Evolutionary conservation across 1,284 basidiomycete genomes (phyloP), one percentile per base, ranked within the genome.

Genomic region (Trichosporon faecale): DNA sequence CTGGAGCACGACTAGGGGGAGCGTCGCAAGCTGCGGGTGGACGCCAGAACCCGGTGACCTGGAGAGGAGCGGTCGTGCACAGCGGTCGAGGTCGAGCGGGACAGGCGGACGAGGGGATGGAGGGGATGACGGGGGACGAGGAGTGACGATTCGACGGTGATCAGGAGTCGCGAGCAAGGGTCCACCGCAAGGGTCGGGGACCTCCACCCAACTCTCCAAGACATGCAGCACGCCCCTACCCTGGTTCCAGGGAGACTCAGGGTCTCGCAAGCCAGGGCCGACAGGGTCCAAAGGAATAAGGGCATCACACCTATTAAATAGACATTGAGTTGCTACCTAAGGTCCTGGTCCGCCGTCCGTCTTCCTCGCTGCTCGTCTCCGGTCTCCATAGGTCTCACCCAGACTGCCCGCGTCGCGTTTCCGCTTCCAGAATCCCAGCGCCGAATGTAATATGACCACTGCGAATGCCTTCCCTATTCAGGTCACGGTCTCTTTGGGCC

Each of bases 261-360:
- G 57, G 57, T 8, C 2, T 18, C 27, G 7, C 29, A 18, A 2
- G 14, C 4, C 57, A 61, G 57, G 57, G 57, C 57, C 27, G 29
- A 18, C 57, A 61, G 57, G 57, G 57, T 31, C 27, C 27, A 29
- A 16, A 61, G 57, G 57, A 9, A 61, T 61, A 61, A 61, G 57
- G 57, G 57, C 57, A 61, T 61, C 57, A 61, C 57, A 61, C 57
- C 33, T 61, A 61, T 61, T 61, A 61, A 61, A 61, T 61, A 31
- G 57, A 33, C 57, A 61, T 61, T 61, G 57, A 61, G 57, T 61
- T 61, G 57, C 57, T 18, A 18, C 57, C 57, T 61, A 21, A 61
- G 57, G 57, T 61, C 57, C 57, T 61, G 57, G 57, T 61, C 27
- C 21, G 27, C 57, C 21, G 35, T 37, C 35, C 29, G 27, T n/a